Base-by-base conservation (phyloP, 192 early-diverging fungal species). In the Obelidium mucronatum region DNA sequence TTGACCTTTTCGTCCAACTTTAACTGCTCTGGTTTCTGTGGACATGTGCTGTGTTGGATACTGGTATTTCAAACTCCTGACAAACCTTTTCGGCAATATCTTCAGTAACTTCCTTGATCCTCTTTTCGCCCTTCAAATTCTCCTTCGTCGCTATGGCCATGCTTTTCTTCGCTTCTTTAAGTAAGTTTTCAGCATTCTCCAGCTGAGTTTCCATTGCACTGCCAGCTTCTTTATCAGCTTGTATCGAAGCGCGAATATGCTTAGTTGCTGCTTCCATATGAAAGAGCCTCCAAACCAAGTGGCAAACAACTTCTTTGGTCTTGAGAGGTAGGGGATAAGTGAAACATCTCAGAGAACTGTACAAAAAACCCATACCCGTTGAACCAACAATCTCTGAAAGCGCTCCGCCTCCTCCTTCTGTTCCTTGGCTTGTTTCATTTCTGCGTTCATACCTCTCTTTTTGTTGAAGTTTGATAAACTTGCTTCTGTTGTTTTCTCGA, bases 401-500 rank as follows among this genome's bases (percentile, higher is more conserved):
- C 88, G 81, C 54, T 96, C 94, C 19, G 94, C 93, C 69, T 99
- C 95, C 30, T 92, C 91, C 73, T 96, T 95, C 79, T 98, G 95
- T 75, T 94, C 94, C 52, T 90, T 86, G 77, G 95, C 95, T 67
- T 96, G 92, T 81, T 96, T 97, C 74, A 98, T 93, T 74, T 99
- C 97, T 0, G 91, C 85, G 30, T 88, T 92, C 19, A 99, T 92
- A 1, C 91, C 93, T 52, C 94, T 90, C 78, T 96, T 96, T 73
- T 93, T 94, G 76, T 94, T 95, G 78, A 97, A 96, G 37, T 93
- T 95, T 77, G 94, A 90, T 2, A 93, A 89, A 22, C 93, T 94
- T 54, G 89, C 91, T 77, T 98, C 97, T 2, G 93, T 92, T 2
- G 96, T 94, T 19, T 88, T 85, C 48, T 99, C 96, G 75, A 94